Percentiles rank a stretch among this genome's conserved stretches.
phyloP scores from a whole-genome alignment of 1,139 yeast genomes.

The Saccharomyces hybrid region DNA sequence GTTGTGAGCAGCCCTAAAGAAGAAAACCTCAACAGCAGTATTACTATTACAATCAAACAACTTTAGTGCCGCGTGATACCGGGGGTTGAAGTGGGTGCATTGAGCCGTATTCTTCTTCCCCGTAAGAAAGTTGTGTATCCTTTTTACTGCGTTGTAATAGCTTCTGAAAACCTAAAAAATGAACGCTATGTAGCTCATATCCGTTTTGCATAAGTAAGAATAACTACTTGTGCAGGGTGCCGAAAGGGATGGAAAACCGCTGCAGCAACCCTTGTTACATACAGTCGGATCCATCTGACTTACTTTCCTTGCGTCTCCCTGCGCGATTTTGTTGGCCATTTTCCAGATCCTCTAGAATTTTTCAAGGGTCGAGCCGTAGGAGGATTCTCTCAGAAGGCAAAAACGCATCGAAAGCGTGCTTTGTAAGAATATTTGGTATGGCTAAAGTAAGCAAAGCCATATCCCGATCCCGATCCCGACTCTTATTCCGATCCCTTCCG shows the following conservation, averaged over 20 bases:
- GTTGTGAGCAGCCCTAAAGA: neutral
- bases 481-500: neutral
- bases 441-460: neutral
- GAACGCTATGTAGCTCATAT: neutral
- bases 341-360: neutral
- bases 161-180: no score
- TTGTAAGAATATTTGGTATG: neutral
- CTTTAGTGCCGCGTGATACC: neutral
- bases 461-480: neutral
- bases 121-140: neutral
- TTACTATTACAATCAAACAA: neutral
- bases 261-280: neutral
- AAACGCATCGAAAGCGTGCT: neutral
- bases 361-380: neutral
- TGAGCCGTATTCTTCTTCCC: neutral
- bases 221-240: neutral
- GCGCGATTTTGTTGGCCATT: neutral
- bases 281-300: neutral
- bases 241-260: neutral
- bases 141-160: neutral
- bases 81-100: neutral
- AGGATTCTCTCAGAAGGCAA: neutral
- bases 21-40: neutral
- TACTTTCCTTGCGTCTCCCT: neutral
- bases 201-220: neutral